Base-by-base conservation (phyloP, 192 early-diverging fungal species). In the Rhizophagus clarus region DNA sequence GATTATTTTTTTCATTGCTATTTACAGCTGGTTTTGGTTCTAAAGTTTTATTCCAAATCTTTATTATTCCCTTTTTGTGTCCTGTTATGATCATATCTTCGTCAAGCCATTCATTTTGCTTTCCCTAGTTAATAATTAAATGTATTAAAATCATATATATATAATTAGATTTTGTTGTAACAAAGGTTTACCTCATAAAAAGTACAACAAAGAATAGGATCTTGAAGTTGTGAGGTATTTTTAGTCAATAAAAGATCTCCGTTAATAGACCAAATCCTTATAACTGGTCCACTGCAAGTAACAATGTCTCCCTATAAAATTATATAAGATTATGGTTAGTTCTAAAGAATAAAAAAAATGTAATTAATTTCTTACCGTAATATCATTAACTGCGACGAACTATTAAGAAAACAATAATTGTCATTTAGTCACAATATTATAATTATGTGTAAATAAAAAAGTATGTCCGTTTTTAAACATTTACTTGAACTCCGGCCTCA, bases 221-320 rank as follows among this genome's bases (percentile, higher is more conserved):
- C 90, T 14, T 83, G 79, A 72, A 82, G 82, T 66, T 86, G 84
- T 24, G 83, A 84, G 11, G 86, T 77, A 63, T 83, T 85, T 64
- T 89, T 89, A 72, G 85, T 80, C 20, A 91, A 45, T n/a, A 90
- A 84, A 60, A 90, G 81, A 67, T 91, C 90, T 14, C 91, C 91
- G 79, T 92, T 92, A 47, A 92, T 85, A 11, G 85, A 85, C 89
- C 89, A 92, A 3, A 92, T 79, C n/a, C 88, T 81, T 32, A 92
- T 74, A n/a, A 84, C 77, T 28, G 86, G 82, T 17, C 87, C 87
- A 61, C 88, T 91, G 32, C 90, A 91, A 2, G 90, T 90, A 15
- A 85, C 84, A 82, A 92, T 92, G 77, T 92, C 90, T 22, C 91
- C 91, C 82, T 89, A 47, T 75, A 17, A n/a, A 61, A 64, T 40